Percentiles rank a stretch among this genome's conserved stretches.
These are phyloP conservation scores for Polyporus tsugae DNA, from an alignment of 1,284 basidiomycete genomes.

Conservation along the genomic window DNA sequence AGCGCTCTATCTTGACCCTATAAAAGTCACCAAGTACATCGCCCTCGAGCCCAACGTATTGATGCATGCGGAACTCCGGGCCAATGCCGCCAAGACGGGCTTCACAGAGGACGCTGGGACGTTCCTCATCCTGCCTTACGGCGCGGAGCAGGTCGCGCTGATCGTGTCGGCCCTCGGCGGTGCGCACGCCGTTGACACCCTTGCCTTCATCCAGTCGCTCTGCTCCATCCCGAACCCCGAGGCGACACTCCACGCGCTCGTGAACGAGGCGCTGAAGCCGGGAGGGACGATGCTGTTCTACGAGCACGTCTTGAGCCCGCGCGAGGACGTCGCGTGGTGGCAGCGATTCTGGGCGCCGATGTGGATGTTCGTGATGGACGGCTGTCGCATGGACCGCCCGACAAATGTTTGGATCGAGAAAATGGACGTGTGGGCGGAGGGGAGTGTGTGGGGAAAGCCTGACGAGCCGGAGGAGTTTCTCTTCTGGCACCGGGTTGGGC, in stretches of 20 bases:
- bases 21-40: constrained; percentile 65
- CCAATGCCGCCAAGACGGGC: constrained; percentile 56
- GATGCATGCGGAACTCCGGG: constrained; percentile 67
- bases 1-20: constrained; percentile 62
- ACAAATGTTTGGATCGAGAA: constrained; percentile 60
- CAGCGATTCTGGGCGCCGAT: constrained; percentile 74
- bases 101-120: constrained; percentile 58
- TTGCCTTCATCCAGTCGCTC: constrained; percentile 64
- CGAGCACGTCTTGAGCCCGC: constrained; percentile 67
- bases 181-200: constrained; percentile 55
- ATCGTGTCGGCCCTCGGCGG: constrained; percentile 46
- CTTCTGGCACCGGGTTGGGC: constrained; percentile 65
- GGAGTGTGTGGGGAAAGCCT: constrained; percentile 53
- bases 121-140: constrained; percentile 56
- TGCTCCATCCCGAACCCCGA: constrained; percentile 66
- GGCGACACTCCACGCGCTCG: constrained; percentile 51
- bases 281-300: constrained; percentile 68
- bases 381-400: constrained; percentile 49
- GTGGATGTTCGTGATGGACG: constrained; percentile 51
- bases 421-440: constrained; percentile 52
- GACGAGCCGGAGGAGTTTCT: constrained; percentile 55
- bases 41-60: constrained; percentile 71
- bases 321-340: constrained; percentile 66
- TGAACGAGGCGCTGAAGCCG: constrained; percentile 59
- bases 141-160: constrained; percentile 59